Evolutionary conservation across 176 grass and related monocot species (phyloP), one percentile per base, ranked within the genome.

Genomic region (Hordeum vulgare): DNA sequence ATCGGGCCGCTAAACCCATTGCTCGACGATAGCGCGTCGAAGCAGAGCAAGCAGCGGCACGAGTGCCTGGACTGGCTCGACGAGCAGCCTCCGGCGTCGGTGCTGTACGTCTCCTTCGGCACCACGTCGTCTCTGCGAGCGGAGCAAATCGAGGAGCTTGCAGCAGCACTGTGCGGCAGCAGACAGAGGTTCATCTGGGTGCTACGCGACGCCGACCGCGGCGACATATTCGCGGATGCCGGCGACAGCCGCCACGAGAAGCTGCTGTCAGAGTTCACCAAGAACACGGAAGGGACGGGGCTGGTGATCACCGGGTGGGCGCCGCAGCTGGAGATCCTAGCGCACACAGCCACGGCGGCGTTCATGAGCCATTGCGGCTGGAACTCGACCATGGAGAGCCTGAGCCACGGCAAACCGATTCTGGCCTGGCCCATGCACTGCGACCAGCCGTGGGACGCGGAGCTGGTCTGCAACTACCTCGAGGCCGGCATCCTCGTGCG

Each of bases 301-400:
- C 9, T 85, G 27, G 41, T 89, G 41, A 36, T 91, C 5, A 83
- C 69, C 51, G 87, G 47, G 40, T 91, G 92, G 92, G 89, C 92
- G 68, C 89, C 89, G 75, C 89, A 94, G 70, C 81, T 91, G 59
- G 92, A 91, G 26, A 94, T 94, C 34, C 73, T 91, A 11, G 69
- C 83, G 3, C 86, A 91, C 65, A 28, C 35, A 11, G 51, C 87
- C 20, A 90, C 83, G 14, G 85, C 77, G 10, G 80, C 78, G 26
- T 95, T 95, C 88, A 86, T 92, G 88, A 95, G 90, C 87, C 88
- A 95, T 77, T 92, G 93, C 31, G 93, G 93, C 14, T 95, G 93
- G 93, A 95, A 95, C 71, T 95, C 93, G 12, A 88, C 85, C 21
- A 24, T 92, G 47, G 93, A 95, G 65, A 88, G 88, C 80, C 25